These are phyloP conservation scores for Eustoma russellianum DNA, from an alignment of 257 asterid genomes.

Conservation along the genomic window DNA sequence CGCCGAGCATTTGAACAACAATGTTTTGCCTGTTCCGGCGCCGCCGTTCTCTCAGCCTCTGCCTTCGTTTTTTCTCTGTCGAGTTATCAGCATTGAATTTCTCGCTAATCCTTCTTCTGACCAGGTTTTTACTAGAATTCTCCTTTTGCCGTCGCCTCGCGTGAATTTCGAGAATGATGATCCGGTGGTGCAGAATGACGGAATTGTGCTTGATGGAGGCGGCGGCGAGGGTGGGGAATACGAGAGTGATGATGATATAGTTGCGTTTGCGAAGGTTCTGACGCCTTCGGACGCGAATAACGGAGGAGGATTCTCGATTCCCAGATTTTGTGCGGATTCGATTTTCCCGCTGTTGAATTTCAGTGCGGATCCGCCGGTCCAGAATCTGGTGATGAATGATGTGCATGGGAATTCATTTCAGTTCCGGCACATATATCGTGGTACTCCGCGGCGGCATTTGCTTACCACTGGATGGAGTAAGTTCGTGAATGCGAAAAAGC, in stretches of 20 bases:
- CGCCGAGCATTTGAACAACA: conserved; percentile 25
- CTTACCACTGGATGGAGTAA: conserved; percentile 65
- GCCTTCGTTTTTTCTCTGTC: conserved; percentile 24
- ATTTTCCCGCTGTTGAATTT: conserved; percentile 43
- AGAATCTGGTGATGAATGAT: conserved; percentile 33
- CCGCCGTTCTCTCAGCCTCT: conserved; percentile 10
- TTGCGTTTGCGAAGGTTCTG: conserved; percentile 35
- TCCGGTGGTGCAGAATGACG: neutral
- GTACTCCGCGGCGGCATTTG: conserved; percentile 70
- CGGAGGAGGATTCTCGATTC: conserved; percentile 63
- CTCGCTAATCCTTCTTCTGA: conserved; percentile 28
- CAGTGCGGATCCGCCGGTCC: conserved; percentile 40
- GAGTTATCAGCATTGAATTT: conserved; percentile 29
- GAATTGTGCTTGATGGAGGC: neutral
- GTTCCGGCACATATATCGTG: conserved; percentile 58
- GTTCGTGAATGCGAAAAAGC: conserved; percentile 42
- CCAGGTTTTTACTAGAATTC: conserved; percentile 22
- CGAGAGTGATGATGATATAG: conserved; percentile 18
- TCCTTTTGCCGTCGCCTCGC: conserved; percentile 25
- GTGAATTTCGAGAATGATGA: neutral
- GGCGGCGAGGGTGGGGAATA: neutral
- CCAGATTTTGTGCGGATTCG: conserved; percentile 50
- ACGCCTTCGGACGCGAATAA: conserved; percentile 65
- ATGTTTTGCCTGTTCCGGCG: neutral
- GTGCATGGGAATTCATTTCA: conserved; percentile 18